Evolutionary conservation across 2,329 filamentous ascomycete species (phyloP).

Genomic region (Aspergillus intermedius): DNA sequence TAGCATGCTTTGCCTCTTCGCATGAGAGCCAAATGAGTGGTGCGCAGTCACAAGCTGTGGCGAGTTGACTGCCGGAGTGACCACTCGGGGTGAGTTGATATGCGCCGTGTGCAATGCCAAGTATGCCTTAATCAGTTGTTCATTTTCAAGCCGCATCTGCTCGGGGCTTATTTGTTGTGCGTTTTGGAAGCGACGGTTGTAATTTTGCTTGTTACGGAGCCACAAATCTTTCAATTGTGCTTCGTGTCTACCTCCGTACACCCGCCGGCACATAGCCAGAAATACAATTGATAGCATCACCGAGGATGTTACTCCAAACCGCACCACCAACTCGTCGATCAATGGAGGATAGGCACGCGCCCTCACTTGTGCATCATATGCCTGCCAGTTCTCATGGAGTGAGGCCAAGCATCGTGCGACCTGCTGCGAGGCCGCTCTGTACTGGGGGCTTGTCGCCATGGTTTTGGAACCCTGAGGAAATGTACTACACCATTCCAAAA

Average conservation of each 20-base stretch:
- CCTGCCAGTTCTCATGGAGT: constrained; percentile 39
- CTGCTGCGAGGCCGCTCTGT: constrained; percentile 23
- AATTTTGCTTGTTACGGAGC: constrained; percentile 14
- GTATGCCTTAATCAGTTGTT: constrained; percentile 13
- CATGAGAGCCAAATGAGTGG: not conserved
- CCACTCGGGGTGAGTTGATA: not conserved
- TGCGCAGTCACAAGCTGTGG: not conserved
- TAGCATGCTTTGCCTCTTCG: not conserved
- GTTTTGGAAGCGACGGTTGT: constrained; percentile 8
- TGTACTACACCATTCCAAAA: constrained; percentile 41
- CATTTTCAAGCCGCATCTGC: constrained; percentile 12
- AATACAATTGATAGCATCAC: constrained; percentile 52
- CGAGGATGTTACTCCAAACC: constrained; percentile 45
- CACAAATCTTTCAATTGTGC: constrained; percentile 13
- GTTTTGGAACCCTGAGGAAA: constrained; percentile 41
- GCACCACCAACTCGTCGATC: constrained; percentile 49
- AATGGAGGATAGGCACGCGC: constrained; percentile 47
- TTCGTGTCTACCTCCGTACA: constrained; percentile 13
- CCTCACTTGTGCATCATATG: constrained; percentile 27
- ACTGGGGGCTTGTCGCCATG: constrained; percentile 25
- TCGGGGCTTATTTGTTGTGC: not conserved
- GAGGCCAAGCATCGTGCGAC: constrained; percentile 43
- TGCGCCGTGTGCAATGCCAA: constrained; percentile 6
- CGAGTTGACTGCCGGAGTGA: not conserved
- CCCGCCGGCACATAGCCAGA: constrained; percentile 22